A percentile compares a stretch with the other conserved stretches of the same genome.
These are phyloP conservation scores for Inga laurina DNA, from an alignment of 306 rosid genomes.

Conservation along the genomic window DNA sequence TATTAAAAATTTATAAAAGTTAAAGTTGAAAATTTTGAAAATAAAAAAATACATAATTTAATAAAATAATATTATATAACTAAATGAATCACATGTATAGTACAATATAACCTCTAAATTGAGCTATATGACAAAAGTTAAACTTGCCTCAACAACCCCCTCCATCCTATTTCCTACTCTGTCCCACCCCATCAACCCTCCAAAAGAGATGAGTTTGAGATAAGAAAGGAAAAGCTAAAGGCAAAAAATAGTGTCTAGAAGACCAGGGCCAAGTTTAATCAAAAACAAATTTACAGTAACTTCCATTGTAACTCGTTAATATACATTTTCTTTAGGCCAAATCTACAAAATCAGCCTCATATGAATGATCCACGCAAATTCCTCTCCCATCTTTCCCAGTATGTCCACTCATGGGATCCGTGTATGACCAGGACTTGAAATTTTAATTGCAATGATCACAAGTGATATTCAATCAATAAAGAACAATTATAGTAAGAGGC, in stretches of 20 bases:
- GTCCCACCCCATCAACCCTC: not conserved
- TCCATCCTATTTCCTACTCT: not conserved
- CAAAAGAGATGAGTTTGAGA: not conserved
- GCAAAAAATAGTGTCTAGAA: not conserved
- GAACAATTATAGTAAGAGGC: not conserved
- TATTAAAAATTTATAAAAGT: too few species aligned
- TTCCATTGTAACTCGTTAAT: not conserved
- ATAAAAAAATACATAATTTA: too few species aligned
- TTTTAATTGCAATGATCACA: not conserved
- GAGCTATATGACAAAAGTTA: not conserved
- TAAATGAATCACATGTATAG: too few species aligned
- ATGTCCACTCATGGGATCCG: not conserved
- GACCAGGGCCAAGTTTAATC: not conserved
- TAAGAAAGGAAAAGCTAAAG: not conserved
- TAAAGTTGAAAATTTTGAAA: too few species aligned
- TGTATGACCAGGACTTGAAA: not conserved
- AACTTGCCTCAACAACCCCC: not conserved
- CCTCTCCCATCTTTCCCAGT: not conserved
- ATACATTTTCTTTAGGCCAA: not conserved
- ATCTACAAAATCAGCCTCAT: not conserved
- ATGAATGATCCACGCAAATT: not conserved
- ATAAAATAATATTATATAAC: too few species aligned
- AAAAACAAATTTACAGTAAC: not conserved
- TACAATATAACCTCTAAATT: not conserved
- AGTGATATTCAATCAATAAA: not conserved